A percentile compares a stretch with the other conserved stretches of the same genome.
These are phyloP conservation scores for Sarocladium brachiariae DNA, from an alignment of 2,329 filamentous ascomycete genomes.

Conservation along the genomic window DNA sequence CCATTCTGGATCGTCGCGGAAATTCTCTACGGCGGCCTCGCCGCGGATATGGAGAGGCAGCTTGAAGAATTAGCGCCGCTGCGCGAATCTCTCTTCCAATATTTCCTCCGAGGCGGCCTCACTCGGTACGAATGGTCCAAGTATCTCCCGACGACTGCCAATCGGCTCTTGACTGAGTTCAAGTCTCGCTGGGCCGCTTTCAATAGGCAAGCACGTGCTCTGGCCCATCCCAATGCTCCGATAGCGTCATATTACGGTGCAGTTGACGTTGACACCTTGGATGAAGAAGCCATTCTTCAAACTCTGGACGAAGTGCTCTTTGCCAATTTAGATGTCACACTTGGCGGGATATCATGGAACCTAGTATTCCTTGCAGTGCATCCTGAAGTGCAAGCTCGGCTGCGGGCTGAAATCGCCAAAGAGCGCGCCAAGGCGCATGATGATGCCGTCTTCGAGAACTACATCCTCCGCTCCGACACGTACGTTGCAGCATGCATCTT, in stretches of 20 bases:
- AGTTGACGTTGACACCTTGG: background rate
- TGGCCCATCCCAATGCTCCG: conserved; percentile 1
- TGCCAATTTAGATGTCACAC: conserved; percentile 40
- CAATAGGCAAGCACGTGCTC: conserved; percentile 22
- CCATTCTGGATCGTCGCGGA: conserved; percentile 33
- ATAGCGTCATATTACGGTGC: background rate
- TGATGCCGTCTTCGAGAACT: too few relatives aligned
- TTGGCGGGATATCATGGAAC: conserved; percentile 35
- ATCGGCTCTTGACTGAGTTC: conserved; percentile 22
- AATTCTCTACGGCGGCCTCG: conserved; percentile 26
- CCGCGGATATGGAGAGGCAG: conserved; percentile 12
- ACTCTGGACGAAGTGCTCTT: conserved; percentile 40
- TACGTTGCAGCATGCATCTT: conserved; percentile 27
- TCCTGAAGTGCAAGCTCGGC: conserved; percentile 21
- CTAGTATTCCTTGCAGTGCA: conserved; percentile 33
- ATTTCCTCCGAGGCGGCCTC: conserved; percentile 27
- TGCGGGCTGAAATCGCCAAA: conserved; percentile 22
- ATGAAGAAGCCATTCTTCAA: conserved; percentile 25
- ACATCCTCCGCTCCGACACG: conserved; percentile 20
- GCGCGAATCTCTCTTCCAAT: conserved; percentile 19
- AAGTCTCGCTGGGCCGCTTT: conserved; percentile 24
- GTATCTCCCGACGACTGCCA: conserved; percentile 21
- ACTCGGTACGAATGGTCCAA: conserved; percentile 19
- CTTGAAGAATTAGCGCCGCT: conserved; percentile 14
- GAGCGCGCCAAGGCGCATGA: background rate